A percentile compares a stretch with the other conserved stretches of the same genome.
phyloP scores from a whole-genome alignment of 1,284 basidiomycete genomes.

The Clitocybe nebularis region DNA sequence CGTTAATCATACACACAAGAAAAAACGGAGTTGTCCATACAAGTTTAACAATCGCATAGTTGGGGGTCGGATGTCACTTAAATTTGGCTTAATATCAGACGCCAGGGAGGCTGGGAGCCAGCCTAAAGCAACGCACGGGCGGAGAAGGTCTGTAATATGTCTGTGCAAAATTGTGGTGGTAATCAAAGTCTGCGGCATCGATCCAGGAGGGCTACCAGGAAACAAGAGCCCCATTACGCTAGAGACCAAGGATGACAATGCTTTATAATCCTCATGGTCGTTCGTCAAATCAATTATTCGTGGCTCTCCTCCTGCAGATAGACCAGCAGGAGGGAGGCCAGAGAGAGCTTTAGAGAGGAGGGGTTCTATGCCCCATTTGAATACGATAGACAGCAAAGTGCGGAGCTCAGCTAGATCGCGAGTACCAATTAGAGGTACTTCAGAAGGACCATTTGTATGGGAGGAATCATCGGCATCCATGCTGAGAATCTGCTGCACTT shows the following conservation, averaged over 20 bases:
- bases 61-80: conserved; percentile 41
- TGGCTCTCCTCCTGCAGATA: conserved; percentile 22
- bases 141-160: conserved; percentile 55
- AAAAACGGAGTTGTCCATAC: conserved; percentile 35
- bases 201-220: conserved; percentile 41
- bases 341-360: conserved; percentile 41
- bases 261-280: conserved; percentile 36
- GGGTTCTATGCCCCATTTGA: conserved; percentile 66
- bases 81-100: conserved; percentile 26
- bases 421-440: conserved; percentile 49
- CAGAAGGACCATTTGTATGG: no score
- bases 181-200: conserved; percentile 52
- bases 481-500: conserved; percentile 46
- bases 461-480: conserved; percentile 17
- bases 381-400: conserved; percentile 60
- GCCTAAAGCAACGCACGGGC: conserved; percentile 56
- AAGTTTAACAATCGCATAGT: conserved; percentile 53
- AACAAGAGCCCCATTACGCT: conserved; percentile 48
- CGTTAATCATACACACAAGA: conserved; percentile 11
- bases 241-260: conserved; percentile 38
- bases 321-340: no score
- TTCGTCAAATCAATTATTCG: conserved; percentile 42
- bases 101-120: conserved; percentile 61
- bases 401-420: conserved; percentile 61
- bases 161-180: conserved; percentile 56